phyloP scores from a whole-genome alignment of 2,329 filamentous ascomycete species.

The Fusarium robinianum region DNA sequence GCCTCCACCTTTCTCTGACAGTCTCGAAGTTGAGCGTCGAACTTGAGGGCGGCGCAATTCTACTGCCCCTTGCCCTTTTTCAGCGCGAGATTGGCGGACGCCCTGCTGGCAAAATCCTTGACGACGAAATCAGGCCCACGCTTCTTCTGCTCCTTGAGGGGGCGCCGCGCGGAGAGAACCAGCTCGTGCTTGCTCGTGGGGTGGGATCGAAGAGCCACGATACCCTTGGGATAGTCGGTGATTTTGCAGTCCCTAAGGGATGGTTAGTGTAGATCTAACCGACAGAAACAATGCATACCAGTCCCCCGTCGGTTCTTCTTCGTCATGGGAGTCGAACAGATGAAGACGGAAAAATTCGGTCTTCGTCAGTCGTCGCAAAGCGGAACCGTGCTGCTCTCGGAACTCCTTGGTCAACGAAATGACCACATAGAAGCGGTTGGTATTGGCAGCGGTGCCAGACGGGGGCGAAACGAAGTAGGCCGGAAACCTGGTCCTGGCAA shows the following conservation, averaged over 20 bases:
- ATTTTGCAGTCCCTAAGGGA: constrained; percentile 1
- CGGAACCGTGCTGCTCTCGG: background rate
- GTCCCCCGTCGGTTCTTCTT: background rate
- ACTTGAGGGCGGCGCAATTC: constrained; percentile 2
- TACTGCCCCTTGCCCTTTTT: background rate
- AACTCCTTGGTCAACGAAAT: background rate
- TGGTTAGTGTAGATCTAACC: background rate
- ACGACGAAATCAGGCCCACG: background rate
- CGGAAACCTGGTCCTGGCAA: background rate
- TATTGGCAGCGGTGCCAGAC: background rate
- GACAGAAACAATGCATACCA: background rate
- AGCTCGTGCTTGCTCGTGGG: background rate
- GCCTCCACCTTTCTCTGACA: constrained; percentile 1
- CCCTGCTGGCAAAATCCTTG: background rate
- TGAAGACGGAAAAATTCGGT: background rate
- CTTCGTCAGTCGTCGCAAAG: constrained; percentile 3
- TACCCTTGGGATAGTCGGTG: background rate
- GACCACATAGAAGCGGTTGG: background rate
- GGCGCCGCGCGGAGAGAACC: background rate
- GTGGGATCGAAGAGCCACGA: background rate
- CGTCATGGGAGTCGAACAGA: background rate
- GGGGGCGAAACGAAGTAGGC: constrained; percentile 10
- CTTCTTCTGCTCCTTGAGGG: background rate
- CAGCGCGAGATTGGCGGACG: background rate
- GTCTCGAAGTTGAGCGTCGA: background rate